Conservation (phyloP, 768 basidiomycete genomes). For the Hemileccinum impolitum region DNA sequence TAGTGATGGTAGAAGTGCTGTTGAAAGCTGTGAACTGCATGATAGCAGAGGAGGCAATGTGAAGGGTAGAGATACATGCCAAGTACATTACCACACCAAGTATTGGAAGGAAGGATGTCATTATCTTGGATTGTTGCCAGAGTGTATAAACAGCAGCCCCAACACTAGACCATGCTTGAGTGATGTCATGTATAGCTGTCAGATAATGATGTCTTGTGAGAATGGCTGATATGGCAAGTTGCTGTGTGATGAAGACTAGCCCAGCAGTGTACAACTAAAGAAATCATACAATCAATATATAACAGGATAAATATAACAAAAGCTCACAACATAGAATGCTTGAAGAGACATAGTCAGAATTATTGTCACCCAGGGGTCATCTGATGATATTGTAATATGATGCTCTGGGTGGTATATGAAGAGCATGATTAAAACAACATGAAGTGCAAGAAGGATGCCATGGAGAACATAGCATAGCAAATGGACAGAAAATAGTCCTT, state of each 20-base stretch:
- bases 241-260: conserved; percentile 19
- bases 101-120: conserved; percentile 10
- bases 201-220: no score
- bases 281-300: neutral
- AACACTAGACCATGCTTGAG: conserved; percentile 20
- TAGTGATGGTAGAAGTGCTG: neutral
- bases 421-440: neutral
- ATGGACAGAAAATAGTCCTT: neutral
- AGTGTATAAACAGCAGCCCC: conserved; percentile 15
- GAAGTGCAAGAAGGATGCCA: neutral
- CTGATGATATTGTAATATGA: neutral
- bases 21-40: conserved; percentile 18
- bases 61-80: conserved; percentile 14
- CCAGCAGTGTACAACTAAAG: conserved; percentile 12
- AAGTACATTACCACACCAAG: conserved; percentile 18
- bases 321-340: neutral
- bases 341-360: neutral
- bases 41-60: conserved; percentile 20
- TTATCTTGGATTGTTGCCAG: conserved; percentile 13
- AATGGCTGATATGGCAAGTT: conserved; percentile 3
- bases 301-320: neutral
- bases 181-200: conserved; percentile 19
- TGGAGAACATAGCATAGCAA: neutral
- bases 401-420: neutral
- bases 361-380: neutral